Conservation (phyloP, 1,139 yeast species). For the Saccharomyces hybrid region DNA sequence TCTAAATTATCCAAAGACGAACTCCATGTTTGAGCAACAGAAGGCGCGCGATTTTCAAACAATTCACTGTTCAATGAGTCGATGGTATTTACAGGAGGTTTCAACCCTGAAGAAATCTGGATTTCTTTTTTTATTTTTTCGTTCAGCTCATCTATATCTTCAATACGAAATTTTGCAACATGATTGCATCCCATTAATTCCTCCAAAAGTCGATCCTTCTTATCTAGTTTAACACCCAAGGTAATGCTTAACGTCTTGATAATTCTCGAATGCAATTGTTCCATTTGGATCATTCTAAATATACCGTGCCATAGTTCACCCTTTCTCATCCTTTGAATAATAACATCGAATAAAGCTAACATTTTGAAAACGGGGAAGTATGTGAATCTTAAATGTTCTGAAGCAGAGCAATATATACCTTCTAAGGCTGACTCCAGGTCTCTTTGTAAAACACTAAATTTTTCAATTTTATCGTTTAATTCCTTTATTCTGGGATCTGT, state of each 20-base stretch:
- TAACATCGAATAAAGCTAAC: slow-evolving; percentile 27
- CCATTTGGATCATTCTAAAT: slow-evolving; percentile 12
- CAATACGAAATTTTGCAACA: slow-evolving; percentile 7
- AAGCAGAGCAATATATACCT: slow-evolving; percentile 19
- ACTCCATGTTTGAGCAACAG: background rate
- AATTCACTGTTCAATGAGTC: background rate
- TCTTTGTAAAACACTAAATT: slow-evolving; percentile 12
- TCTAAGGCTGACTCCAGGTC: slow-evolving; percentile 20
- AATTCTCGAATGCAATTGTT: slow-evolving; percentile 11
- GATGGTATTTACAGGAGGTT: background rate
- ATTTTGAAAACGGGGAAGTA: slow-evolving; percentile 31
- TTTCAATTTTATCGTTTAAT: slow-evolving; percentile 18
- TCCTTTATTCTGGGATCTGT: slow-evolving; percentile 5
- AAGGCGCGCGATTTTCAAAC: background rate
- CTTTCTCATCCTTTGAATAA: slow-evolving; percentile 21
- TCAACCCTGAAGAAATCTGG: background rate
- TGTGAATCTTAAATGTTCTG: slow-evolving; percentile 25
- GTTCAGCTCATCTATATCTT: background rate
- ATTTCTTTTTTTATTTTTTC: background rate
- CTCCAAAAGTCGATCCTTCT: slow-evolving; percentile 11
- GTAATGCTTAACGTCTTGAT: slow-evolving; percentile 16
- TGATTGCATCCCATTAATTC: slow-evolving; percentile 13
- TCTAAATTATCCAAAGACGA: slow-evolving; percentile 12
- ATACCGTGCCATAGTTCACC: slow-evolving; percentile 25
- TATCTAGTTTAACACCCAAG: slow-evolving; percentile 14